Conservation (phyloP, 225 moss, liverwort and hornwort species). For the Anthoceros angustus region DNA sequence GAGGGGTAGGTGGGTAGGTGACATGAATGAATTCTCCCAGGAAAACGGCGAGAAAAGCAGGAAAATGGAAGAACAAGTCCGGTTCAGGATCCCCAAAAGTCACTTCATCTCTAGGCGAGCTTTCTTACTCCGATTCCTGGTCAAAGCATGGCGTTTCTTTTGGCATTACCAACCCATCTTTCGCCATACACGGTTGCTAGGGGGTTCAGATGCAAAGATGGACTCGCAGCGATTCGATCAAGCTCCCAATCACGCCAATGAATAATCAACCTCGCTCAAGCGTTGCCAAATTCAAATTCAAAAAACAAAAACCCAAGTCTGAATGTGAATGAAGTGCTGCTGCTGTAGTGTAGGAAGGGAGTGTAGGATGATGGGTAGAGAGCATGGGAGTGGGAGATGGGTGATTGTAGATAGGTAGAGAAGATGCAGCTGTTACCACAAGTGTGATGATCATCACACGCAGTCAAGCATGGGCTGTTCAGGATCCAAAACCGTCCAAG, state of each 20-base stretch:
- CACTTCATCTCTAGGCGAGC: conserved; percentile 3
- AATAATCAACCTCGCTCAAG: neutral
- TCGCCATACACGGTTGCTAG: neutral
- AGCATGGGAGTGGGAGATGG: too few species aligned
- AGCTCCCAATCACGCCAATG: neutral
- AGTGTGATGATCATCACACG: neutral
- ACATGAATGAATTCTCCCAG: neutral
- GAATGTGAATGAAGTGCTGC: too few species aligned
- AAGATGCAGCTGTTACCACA: neutral
- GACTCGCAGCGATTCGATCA: neutral
- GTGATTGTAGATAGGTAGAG: too few species aligned
- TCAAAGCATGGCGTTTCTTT: conserved; percentile 1
- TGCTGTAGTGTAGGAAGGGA: too few species aligned
- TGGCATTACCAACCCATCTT: conserved; percentile 3
- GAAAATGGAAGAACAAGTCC: neutral
- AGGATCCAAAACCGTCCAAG: conserved; percentile 3
- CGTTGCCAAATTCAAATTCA: too few species aligned
- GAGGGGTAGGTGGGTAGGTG: neutral
- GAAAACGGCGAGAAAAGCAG: neutral
- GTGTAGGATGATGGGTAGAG: too few species aligned
- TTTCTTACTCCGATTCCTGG: conserved; percentile 6
- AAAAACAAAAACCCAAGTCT: too few species aligned
- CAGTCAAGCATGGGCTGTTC: conserved; percentile 2
- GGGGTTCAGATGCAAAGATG: neutral
- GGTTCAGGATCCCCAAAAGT: neutral